Evolutionary conservation across 2,329 filamentous ascomycete species (phyloP).

Genomic region (Colletotrichum liaoningense): DNA sequence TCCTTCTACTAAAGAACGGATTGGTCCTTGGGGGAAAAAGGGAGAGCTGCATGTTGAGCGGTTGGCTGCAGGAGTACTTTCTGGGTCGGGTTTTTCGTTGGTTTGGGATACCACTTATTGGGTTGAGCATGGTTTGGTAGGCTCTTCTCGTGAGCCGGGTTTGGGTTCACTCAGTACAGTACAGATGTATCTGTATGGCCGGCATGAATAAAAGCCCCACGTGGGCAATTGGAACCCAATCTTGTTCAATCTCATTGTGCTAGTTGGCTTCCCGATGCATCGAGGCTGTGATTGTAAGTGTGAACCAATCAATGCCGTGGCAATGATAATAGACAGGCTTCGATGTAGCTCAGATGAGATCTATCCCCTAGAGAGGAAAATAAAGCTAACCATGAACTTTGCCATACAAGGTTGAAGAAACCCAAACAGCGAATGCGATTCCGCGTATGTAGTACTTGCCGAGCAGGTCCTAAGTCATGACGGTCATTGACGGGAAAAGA

Average conservation of each 20-base stretch:
- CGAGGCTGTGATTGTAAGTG: neutral
- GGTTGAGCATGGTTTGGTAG: constrained; percentile 29
- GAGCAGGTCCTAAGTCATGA: neutral
- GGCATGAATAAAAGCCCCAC: constrained; percentile 32
- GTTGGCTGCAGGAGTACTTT: constrained; percentile 10
- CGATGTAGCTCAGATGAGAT: neutral
- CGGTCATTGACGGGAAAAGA: neutral
- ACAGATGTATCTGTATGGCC: constrained; percentile 3
- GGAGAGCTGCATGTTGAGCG: neutral
- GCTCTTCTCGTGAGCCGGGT: constrained; percentile 19
- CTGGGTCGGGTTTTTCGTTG: constrained; percentile 31
- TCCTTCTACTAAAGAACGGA: constrained; percentile 85
- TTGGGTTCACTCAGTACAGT: constrained; percentile 24
- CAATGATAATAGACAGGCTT: neutral
- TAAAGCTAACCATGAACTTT: neutral
- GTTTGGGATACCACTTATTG: constrained; percentile 36
- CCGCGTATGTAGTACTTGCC: neutral
- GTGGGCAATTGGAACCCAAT: constrained; percentile 21
- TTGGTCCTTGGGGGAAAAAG: neutral
- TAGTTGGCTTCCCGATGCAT: neutral
- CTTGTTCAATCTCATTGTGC: neutral
- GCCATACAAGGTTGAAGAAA: neutral
- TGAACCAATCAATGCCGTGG: neutral
- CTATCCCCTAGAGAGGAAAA: neutral
- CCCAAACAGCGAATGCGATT: neutral